Evolutionary conservation across 1,139 yeast genomes (phyloP).

Genomic region (Suhomyces bokatorum): DNA sequence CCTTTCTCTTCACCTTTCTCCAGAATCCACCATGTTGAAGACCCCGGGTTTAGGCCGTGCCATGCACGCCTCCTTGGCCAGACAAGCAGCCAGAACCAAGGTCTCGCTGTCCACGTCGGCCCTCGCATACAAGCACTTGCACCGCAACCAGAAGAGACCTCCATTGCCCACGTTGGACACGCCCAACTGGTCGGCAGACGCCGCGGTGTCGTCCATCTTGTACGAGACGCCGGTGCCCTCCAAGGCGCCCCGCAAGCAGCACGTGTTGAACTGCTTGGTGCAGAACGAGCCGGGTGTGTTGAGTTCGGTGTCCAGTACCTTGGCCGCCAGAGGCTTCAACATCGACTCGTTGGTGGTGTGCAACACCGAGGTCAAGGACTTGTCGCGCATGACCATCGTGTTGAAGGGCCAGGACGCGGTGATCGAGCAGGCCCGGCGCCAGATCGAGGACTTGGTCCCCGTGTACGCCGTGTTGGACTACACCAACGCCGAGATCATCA

Average conservation of each 20-base stretch:
- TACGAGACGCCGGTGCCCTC: constrained; percentile 89
- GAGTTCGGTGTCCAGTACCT: constrained; percentile 88
- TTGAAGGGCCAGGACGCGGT: constrained; percentile 94
- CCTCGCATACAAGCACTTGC: constrained; percentile 88
- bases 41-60: constrained; percentile 7
- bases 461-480: constrained; percentile 97
- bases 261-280: constrained; percentile 92
- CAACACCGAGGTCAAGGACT: constrained; percentile 92
- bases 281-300: constrained; percentile 99
- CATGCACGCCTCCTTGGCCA: constrained; percentile 5
- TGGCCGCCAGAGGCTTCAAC: constrained; percentile 97
- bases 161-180: constrained; percentile 93
- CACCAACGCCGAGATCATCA: constrained; percentile 84
- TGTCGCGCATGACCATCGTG: constrained; percentile 95
- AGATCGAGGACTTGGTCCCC: constrained; percentile 95
- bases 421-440: constrained; percentile 98
- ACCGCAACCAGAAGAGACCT: constrained; percentile 83
- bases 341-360: constrained; percentile 96
- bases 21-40: constrained; percentile 9
- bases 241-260: constrained; percentile 70
- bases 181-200: constrained; percentile 92
- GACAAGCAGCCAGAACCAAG: constrained; percentile 26
- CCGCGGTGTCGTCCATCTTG: constrained; percentile 91
- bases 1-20: background rate
- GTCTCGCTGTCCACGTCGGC: constrained; percentile 81